Base-by-base conservation (phyloP, 768 basidiomycete genomes). In the Mycena chlorophos region DNA sequence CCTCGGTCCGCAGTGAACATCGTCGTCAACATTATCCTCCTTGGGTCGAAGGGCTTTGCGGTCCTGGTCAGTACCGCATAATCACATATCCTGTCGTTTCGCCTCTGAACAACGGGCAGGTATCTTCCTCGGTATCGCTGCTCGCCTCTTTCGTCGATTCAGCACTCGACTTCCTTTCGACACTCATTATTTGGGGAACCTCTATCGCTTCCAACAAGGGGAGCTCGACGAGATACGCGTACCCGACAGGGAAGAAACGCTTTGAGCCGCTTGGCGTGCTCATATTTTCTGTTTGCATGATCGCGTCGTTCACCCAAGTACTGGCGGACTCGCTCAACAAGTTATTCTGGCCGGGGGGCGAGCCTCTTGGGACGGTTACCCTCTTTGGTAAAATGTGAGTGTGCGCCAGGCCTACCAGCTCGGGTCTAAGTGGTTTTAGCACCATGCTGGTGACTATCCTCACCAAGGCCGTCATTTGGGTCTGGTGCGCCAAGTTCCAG, bases 261-360 rank as follows among this genome's bases (percentile, higher is more conserved):
- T 60, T 63, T 52, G 62, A 63, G 38, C 62, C 62, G 4, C 55
- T 63, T 22, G 62, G 62, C 2, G 62, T 63, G 14, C 55, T 63
- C 30, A 53, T 63, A 2, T 63, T 63, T 40, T 57, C 55, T n/a
- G 62, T 63, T 25, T 60, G 57, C 55, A 63, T 63, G 62, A 57
- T 63, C 17, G 58, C 62, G 4, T 60, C 58, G 5, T 63, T 63
- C 50, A 56, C 55, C 13, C 58, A 60, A 38, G 62, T 63, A 28
- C 51, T 59, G 4, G 40, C 57, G 22, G 62, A 63, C 23, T 50
- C 55, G 5, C 4, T 60, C 25, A 59, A 56, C 29, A 56, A 57
- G 30, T 55, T 63, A 19, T 60, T 63, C 29, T 50, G 26, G 29
- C 28, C 43, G 20, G 54, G 56, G 25, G 48, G 26, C 23, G 54